Base-by-base conservation (phyloP, 2,329 filamentous ascomycete genomes). In the Diaporthe aspalathi region DNA sequence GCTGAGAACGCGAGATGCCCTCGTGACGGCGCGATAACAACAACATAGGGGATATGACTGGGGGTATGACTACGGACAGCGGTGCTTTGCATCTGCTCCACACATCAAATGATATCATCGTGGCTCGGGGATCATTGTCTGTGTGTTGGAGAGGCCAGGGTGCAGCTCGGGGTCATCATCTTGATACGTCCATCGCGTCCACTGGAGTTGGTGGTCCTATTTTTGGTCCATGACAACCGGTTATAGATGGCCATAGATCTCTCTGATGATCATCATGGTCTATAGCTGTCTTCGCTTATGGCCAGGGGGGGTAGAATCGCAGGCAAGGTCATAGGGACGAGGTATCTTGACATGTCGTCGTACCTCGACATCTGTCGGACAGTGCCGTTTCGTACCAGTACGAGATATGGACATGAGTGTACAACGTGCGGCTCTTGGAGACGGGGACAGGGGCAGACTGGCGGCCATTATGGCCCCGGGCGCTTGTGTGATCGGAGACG, bases 401-500 rank as follows among this genome's bases (percentile, higher is more conserved):
- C 71, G 24, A 52, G 32, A 47, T 4, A 22, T 43, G 14, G 47
- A 67, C 62, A 29, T 45, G 1, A 32, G 17, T 50, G 56, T 35
- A 40, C 29, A 14, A 45, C 40, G 24, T 43, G 29, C 40, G 35
- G 50, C 57, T 50, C 56, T 32, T 43, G 20, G 27, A 43, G 62
- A 24, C 17, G n/a, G 32, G n/a, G 35, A 62, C 50, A 27, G 20
- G 69, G 43, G 35, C 14, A 43, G 22, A 11, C 17, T 50, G 45
- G 27, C 60, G 24, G 32, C n/a, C 22, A 43, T 9, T 12, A 22
- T 38, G n/a, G 43, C 7, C n/a, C 22, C 67, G 70, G 54, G 53
- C 70, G 72, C 70, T 67, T 70, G 67, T 20, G 47, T 27, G 35
- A n/a, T 60, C 53, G 35, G 40, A 35, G 40, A 67, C 16, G 67